Evolutionary conservation across 1,139 yeast species (phyloP).

Genomic region (Candida gigantensis): DNA sequence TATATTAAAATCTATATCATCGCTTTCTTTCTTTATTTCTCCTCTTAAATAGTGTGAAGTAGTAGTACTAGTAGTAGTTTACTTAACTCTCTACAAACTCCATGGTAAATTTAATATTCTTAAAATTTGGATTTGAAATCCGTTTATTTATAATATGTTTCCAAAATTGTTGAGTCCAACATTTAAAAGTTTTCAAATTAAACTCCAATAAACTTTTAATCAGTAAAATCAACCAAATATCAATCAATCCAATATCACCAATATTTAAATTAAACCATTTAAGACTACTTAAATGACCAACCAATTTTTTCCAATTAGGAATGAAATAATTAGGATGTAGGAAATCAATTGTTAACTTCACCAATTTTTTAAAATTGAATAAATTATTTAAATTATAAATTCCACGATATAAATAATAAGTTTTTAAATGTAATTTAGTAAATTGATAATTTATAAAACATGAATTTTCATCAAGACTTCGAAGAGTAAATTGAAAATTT

Average conservation of each 20-base stretch:
- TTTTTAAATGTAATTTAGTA: slow-evolving; percentile 3
- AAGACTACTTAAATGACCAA: not conserved
- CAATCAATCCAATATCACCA: not conserved
- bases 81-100: too few species aligned
- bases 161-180: not conserved
- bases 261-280: slow-evolving; percentile 2
- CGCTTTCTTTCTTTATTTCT: too few species aligned
- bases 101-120: too few species aligned
- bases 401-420: slow-evolving; percentile 2
- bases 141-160: too few species aligned
- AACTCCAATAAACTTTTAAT: slow-evolving; percentile 4
- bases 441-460: slow-evolving; percentile 4
- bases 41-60: too few species aligned
- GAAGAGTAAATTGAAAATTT: slow-evolving; percentile 3
- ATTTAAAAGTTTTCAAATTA: slow-evolving; percentile 1
- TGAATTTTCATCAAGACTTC: slow-evolving; percentile 1
- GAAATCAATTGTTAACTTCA: slow-evolving; percentile 4
- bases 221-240: not conserved
- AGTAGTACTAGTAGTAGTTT: too few species aligned
- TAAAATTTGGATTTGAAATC: too few species aligned
- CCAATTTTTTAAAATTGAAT: slow-evolving; percentile 3
- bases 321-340: not conserved
- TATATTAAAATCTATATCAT: too few species aligned
- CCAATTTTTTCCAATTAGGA: slow-evolving; percentile 1
- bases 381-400: not conserved